Evolutionary conservation across 2,329 filamentous ascomycete species (phyloP).

Genomic region (Diaporthe humulicola): DNA sequence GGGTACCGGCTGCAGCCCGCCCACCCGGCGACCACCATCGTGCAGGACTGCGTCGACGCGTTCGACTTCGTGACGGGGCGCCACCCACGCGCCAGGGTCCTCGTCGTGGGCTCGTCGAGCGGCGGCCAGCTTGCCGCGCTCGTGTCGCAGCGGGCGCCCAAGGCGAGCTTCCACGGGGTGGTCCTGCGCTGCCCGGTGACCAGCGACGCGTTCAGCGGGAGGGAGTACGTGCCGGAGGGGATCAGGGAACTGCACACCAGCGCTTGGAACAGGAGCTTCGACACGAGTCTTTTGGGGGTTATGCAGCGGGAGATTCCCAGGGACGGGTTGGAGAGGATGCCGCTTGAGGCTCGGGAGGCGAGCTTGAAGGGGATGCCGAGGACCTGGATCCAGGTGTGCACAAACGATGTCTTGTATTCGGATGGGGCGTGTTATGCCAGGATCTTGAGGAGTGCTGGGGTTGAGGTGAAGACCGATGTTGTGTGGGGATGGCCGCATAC

Average conservation of each 20-base stretch:
- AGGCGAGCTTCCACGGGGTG: constrained; percentile 51
- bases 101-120: constrained; percentile 61
- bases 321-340: constrained; percentile 56
- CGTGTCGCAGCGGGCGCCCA: constrained; percentile 52
- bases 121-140: constrained; percentile 62
- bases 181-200: constrained; percentile 64
- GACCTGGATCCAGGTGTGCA: constrained; percentile 64
- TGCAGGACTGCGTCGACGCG: constrained; percentile 57
- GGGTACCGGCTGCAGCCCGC: constrained; percentile 61
- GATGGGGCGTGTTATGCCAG: constrained; percentile 65
- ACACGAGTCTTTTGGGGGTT: constrained; percentile 50
- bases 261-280: constrained; percentile 52
- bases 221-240: constrained; percentile 52
- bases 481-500: constrained; percentile 64
- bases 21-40: constrained; percentile 53
- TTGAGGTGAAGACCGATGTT: constrained; percentile 57
- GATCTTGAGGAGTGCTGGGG: constrained; percentile 53
- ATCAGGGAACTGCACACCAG: constrained; percentile 56
- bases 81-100: constrained; percentile 41
- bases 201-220: constrained; percentile 55
- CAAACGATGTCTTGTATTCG: constrained; percentile 65
- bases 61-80: constrained; percentile 46
- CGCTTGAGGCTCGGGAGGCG: constrained; percentile 53
- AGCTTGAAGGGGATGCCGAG: constrained; percentile 52
- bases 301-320: constrained; percentile 52